A percentile compares a stretch with the other conserved stretches of the same genome.
Evolutionary conservation across 305 asterid genomes (phyloP).

Genomic region (Fraxinus latifolia): DNA sequence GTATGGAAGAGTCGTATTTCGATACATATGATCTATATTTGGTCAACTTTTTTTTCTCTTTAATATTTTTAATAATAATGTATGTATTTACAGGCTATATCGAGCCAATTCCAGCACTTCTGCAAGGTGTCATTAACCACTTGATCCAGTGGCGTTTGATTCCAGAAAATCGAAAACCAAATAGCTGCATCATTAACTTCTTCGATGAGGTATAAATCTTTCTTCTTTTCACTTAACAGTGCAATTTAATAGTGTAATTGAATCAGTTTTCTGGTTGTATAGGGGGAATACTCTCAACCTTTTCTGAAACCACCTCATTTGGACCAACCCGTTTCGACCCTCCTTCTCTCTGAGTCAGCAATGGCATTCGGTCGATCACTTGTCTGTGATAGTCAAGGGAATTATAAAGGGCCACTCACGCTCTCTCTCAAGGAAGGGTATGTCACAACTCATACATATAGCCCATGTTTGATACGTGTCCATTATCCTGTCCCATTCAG

Average conservation of each 20-base stretch:
- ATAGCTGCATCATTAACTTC: conserved; percentile 90
- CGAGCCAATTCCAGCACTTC: conserved; percentile 83
- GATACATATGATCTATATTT: neutral
- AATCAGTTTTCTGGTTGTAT: conserved; percentile 7
- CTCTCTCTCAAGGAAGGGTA: conserved; percentile 87
- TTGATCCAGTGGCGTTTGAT: conserved; percentile 76
- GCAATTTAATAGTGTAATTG: conserved; percentile 7
- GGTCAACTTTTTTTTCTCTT: neutral
- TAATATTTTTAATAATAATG: neutral
- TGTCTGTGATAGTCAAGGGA: conserved; percentile 66
- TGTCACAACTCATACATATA: conserved; percentile 10
- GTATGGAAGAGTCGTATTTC: conserved; percentile 35
- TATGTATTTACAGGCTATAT: conserved; percentile 48
- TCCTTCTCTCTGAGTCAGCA: conserved; percentile 75
- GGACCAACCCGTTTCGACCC: conserved; percentile 84
- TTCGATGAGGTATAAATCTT: conserved; percentile 67
- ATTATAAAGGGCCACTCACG: conserved; percentile 74
- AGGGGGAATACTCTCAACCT: conserved; percentile 97
- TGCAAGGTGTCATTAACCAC: conserved; percentile 70
- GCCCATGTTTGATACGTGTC: neutral
- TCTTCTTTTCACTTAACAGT: neutral
- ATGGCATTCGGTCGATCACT: conserved; percentile 89
- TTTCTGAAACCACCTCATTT: conserved; percentile 92
- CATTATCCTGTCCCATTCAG: neutral
- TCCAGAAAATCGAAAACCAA: conserved; percentile 70